phyloP scores from a whole-genome alignment of 2,329 filamentous ascomycete genomes.

The Epichloe hybrida region DNA sequence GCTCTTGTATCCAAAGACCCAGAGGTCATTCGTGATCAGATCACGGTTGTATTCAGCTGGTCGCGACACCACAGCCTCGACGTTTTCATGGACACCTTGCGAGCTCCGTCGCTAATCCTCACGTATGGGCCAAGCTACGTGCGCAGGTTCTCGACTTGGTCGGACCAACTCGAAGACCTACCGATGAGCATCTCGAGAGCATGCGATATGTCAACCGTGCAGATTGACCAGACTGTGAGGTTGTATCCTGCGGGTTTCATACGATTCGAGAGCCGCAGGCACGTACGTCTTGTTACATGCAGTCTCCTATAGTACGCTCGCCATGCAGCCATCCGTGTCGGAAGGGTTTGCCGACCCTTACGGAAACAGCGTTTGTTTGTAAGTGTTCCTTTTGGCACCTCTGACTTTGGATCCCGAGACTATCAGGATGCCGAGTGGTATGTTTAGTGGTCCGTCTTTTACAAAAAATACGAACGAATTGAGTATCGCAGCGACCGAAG shows the following conservation, averaged over 20 bases:
- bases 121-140: conserved; percentile 55
- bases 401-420: too few species aligned
- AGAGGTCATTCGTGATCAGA: conserved; percentile 67
- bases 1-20: conserved; percentile 64
- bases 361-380: conserved; percentile 41
- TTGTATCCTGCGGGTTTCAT: conserved; percentile 65
- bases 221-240: conserved; percentile 65
- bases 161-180: conserved; percentile 48
- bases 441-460: too few species aligned
- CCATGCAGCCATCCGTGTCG: too few species aligned
- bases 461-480: too few species aligned
- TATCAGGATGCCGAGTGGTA: too few species aligned
- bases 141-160: conserved; percentile 55
- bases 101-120: conserved; percentile 60
- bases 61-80: conserved; percentile 73
- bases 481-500: too few species aligned
- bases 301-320: conserved; percentile 19
- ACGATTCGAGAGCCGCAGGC: conserved; percentile 42
- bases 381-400: too few species aligned
- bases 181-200: conserved; percentile 69
- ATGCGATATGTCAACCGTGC: conserved; percentile 71
- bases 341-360: conserved; percentile 51
- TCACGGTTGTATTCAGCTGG: conserved; percentile 78
- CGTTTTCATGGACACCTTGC: conserved; percentile 70
- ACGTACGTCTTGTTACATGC: background rate